Percentiles rank a stretch among this genome's conserved stretches.
Conservation (phyloP, 352 stramenopile species). For the Plasmopara viticola region DNA sequence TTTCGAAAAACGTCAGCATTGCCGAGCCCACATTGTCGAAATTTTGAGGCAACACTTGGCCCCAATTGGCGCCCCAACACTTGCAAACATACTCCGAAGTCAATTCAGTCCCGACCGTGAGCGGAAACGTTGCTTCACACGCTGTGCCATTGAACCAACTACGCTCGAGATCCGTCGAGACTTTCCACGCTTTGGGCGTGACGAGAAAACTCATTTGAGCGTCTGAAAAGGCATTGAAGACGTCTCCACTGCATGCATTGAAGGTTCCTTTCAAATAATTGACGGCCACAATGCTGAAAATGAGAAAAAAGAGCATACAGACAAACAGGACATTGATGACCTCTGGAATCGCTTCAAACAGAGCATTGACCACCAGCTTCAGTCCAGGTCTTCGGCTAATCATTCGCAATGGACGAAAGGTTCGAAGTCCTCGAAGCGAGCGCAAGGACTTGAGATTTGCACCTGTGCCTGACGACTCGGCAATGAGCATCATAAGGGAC, state of each 20-base stretch:
- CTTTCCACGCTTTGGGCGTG: conserved; percentile 29
- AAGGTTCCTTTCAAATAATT: conserved; percentile 92
- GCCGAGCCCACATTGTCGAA: conserved; percentile 83
- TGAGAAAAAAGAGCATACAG: conserved; percentile 90
- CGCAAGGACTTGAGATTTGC: conserved; percentile 69
- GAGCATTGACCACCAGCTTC: conserved; percentile 87
- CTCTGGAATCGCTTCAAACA: conserved; percentile 85
- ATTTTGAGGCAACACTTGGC: conserved; percentile 45
- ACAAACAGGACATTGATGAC: conserved; percentile 89
- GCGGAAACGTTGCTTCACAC: conserved; percentile 19
- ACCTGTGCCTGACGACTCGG: conserved; percentile 32
- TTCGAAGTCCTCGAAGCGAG: conserved; percentile 77
- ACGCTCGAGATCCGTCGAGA: conserved; percentile 26
- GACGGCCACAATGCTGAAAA: conserved; percentile 93
- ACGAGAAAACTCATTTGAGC: conserved; percentile 46
- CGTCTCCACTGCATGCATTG: conserved; percentile 66
- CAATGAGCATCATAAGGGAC: conserved; percentile 64
- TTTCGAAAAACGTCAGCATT: conserved; percentile 89
- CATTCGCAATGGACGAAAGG: conserved; percentile 87
- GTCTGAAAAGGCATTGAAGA: conserved; percentile 36
- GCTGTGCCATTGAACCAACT: conserved; percentile 40
- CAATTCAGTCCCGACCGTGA: conserved; percentile 12
- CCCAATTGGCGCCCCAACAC: conserved; percentile 54
- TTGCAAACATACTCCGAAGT: conserved; percentile 70
- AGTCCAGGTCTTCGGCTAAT: conserved; percentile 82